Evolutionary conservation across 805 yeast genomes (phyloP).

Genomic region (Candida sakaeoensis): DNA sequence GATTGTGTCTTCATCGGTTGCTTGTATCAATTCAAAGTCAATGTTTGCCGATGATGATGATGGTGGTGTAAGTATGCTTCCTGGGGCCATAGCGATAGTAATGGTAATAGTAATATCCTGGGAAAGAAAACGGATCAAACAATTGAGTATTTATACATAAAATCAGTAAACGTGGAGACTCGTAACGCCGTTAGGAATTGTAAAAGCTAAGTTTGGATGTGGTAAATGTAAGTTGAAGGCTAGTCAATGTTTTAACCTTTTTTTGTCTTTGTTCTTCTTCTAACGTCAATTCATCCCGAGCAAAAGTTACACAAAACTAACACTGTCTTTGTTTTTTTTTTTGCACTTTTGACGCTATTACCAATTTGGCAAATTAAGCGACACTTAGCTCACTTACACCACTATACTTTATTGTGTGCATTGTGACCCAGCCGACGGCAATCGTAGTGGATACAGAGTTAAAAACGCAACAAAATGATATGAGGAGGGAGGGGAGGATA

Average conservation of each 20-base stretch:
- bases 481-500: too few species aligned
- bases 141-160: too few species aligned
- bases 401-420: too few species aligned
- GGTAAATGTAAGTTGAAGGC: not conserved
- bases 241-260: not conserved
- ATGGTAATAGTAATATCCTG: too few species aligned
- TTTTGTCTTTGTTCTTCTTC: conserved; percentile 1
- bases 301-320: not conserved
- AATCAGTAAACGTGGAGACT: not conserved
- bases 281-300: conserved; percentile 12
- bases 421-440: too few species aligned
- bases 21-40: conserved; percentile 15
- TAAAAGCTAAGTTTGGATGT: too few species aligned
- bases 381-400: too few species aligned
- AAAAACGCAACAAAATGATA: too few species aligned
- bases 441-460: too few species aligned
- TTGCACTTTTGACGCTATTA: not conserved
- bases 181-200: not conserved
- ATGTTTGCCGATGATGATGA: not conserved
- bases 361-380: conserved; percentile 7
- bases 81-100: conserved; percentile 2
- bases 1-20: conserved; percentile 22
- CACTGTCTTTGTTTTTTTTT: too few species aligned
- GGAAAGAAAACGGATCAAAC: too few species aligned
- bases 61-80: not conserved